Evolutionary conservation across 257 asterid species (phyloP).

Genomic region (Solanum tarapatanum): DNA sequence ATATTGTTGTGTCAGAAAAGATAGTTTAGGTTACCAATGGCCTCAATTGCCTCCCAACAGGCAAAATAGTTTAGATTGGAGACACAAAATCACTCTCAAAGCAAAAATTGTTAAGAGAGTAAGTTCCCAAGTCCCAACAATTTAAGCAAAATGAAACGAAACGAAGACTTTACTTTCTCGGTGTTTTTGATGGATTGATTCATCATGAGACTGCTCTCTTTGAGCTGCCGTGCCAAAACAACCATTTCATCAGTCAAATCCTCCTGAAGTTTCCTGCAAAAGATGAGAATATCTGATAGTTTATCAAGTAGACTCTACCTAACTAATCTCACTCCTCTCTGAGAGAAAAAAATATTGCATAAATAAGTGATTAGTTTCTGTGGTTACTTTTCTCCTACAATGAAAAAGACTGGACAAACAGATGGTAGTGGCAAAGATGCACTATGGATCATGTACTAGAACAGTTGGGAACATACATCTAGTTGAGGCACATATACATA

Average conservation of each 20-base stretch:
- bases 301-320: background rate
- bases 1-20: background rate
- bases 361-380: background rate
- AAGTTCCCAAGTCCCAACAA: background rate
- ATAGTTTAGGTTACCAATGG: background rate
- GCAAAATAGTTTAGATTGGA: background rate
- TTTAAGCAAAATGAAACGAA: background rate
- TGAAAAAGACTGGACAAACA: background rate
- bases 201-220: constrained; percentile 80
- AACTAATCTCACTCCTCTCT: background rate
- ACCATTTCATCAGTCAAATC: constrained; percentile 90
- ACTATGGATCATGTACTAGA: background rate
- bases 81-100: background rate
- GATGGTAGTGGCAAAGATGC: background rate
- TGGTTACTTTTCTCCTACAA: background rate
- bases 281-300: background rate
- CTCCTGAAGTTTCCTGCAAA: constrained; percentile 75
- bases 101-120: background rate
- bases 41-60: background rate
- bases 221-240: constrained; percentile 69
- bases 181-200: constrained; percentile 72
- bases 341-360: background rate
- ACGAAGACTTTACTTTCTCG: constrained; percentile 43
- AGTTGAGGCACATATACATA: background rate
- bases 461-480: background rate